Evolutionary conservation across 192 early-diverging fungal genomes (phyloP), one percentile per base, ranked within the genome.

Genomic region (Thoreauomyces humboldtii): DNA sequence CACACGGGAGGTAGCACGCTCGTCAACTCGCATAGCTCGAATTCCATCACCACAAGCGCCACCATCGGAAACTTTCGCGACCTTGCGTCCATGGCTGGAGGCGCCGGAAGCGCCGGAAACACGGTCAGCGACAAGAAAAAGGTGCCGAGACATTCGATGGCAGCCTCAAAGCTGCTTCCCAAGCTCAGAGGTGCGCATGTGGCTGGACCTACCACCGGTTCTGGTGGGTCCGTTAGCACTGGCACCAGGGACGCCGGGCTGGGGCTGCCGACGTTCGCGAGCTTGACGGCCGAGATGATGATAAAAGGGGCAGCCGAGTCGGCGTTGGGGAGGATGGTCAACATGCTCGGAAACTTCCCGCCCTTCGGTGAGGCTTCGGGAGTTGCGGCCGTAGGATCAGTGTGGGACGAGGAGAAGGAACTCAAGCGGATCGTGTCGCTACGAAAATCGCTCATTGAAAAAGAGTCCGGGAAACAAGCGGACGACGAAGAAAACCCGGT

Each of bases 221-320:
- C 56, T 32, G 27, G 50, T 33, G 43, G 31, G 29, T 45, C 36
- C 11, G 70, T 72, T n/a, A 72, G 70, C 48, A 72, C 70, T 7
- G 70, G 67, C 3, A 69, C 62, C 3, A 78, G 75, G 41, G 77
- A 84, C 63, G 70, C 55, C 0, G 81, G 76, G 1, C 58, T 81
- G 28, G 82, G 82, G 1, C 29, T 83, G 2, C 69, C 78, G 3
- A 79, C 82, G 21, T 84, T 84, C 73, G 82, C 82, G 9, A 71
- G 48, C 31, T 61, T 81, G 51, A 67, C 73, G 14, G 61, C 77
- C 46, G 80, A 85, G 46, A 62, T 82, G 1, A 71, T 75, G 31
- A 84, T 93, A 4, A 88, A 91, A 53, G 73, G 78, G 53, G 84
- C 88, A 6, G 90, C 91, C 0, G 91, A 93, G 35, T 76, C 81